Conservation (phyloP, 306 rosid genomes). For the Rosa multiflora region DNA sequence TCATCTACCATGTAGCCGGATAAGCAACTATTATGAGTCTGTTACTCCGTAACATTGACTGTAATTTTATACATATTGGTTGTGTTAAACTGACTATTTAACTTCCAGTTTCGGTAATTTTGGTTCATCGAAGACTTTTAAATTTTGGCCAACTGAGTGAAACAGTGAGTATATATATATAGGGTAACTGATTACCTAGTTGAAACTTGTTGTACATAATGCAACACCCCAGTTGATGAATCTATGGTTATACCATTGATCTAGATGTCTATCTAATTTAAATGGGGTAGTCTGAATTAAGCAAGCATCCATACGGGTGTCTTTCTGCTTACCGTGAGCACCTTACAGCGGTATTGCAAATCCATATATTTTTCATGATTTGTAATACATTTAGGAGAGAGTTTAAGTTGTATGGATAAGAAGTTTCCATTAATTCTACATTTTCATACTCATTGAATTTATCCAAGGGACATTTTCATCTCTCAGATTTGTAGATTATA, state of each 20-base stretch:
- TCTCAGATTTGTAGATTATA: too few relatives aligned
- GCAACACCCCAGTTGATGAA: not conserved
- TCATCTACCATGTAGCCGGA: not conserved
- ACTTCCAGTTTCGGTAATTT: not conserved
- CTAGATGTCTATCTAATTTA: not conserved
- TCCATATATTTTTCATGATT: too few relatives aligned
- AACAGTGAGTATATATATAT: not conserved
- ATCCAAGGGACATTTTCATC: too few relatives aligned
- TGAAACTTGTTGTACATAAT: conserved; percentile 7
- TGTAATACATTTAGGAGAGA: too few relatives aligned
- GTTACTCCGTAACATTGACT: not conserved
- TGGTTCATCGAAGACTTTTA: too few relatives aligned
- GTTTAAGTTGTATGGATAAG: too few relatives aligned
- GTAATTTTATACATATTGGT: not conserved
- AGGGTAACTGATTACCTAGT: not conserved
- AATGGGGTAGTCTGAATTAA: too few relatives aligned
- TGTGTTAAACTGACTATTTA: not conserved
- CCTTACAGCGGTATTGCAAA: too few relatives aligned
- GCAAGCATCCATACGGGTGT: too few relatives aligned
- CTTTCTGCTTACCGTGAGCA: too few relatives aligned
- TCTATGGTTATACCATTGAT: not conserved
- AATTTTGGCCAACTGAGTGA: not conserved
- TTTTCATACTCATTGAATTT: too few relatives aligned
- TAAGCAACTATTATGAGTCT: not conserved
- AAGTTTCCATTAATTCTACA: too few relatives aligned